Conservation (phyloP, 31 red algal species). For the Asparagopsis taxiformis region DNA sequence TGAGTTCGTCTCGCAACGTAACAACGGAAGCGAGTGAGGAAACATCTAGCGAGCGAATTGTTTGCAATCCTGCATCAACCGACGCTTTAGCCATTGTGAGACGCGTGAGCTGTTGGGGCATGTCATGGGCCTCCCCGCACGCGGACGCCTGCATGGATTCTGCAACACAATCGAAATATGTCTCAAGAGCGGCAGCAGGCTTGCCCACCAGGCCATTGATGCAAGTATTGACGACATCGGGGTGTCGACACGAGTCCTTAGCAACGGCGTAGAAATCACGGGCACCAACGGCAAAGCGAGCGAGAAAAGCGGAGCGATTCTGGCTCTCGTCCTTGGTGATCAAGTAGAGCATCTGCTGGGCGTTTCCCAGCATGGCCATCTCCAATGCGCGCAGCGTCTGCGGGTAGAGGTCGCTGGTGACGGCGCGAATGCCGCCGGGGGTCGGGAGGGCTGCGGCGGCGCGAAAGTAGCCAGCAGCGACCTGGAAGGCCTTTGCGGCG, state of each 20-base stretch:
- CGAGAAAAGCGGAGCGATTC: slow-evolving; percentile 14
- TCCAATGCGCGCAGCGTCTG: slow-evolving; percentile 35
- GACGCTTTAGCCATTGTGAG: slow-evolving; percentile 19
- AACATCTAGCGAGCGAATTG: slow-evolving; percentile 21
- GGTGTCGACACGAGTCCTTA: slow-evolving; percentile 27
- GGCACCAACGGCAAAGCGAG: slow-evolving; percentile 43
- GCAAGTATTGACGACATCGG: slow-evolving; percentile 33
- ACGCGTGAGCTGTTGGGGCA: slow-evolving; percentile 43
- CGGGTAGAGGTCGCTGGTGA: slow-evolving; percentile 48
- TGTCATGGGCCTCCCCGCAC: slow-evolving; percentile 21
- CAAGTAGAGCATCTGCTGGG: slow-evolving; percentile 47
- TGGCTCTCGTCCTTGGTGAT: slow-evolving; percentile 22
- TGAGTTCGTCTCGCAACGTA: slow-evolving; percentile 36
- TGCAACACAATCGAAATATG: slow-evolving; percentile 58
- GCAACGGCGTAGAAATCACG: slow-evolving; percentile 63
- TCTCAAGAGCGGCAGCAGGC: slow-evolving; percentile 37
- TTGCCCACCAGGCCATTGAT: slow-evolving; percentile 47
- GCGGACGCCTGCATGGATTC: slow-evolving; percentile 51
- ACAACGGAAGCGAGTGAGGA: slow-evolving; percentile 22
- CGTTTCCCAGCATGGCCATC: slow-evolving; percentile 63
- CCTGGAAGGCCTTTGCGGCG: slow-evolving; percentile 39
- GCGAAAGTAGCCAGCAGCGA: slow-evolving; percentile 48
- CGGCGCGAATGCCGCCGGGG: slow-evolving; percentile 46
- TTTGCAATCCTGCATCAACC: slow-evolving; percentile 8
- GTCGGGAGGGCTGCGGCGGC: slow-evolving; percentile 23